phyloP scores from a whole-genome alignment of 2,329 filamentous ascomycete genomes.

The Verticillium nubilum region DNA sequence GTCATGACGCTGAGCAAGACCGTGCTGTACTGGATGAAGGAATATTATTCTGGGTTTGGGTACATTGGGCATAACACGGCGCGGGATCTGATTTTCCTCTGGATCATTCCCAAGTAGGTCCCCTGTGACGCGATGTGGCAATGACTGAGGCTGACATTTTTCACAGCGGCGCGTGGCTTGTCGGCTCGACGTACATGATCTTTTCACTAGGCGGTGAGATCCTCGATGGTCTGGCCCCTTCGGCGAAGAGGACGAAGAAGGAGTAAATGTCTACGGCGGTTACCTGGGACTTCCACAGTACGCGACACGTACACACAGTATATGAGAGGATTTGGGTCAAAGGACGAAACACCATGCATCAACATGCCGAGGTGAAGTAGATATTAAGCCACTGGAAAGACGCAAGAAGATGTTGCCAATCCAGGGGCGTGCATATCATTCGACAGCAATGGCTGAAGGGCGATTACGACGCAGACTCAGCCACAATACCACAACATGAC shows the following conservation, averaged over 20 bases:
- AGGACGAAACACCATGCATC: too few species aligned
- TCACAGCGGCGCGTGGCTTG: conserved; percentile 47
- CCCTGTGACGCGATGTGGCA: neutral
- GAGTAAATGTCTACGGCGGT: conserved; percentile 27
- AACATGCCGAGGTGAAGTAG: too few species aligned
- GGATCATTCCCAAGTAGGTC: conserved; percentile 55
- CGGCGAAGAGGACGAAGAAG: conserved; percentile 30
- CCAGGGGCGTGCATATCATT: too few species aligned
- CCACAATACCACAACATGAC: too few species aligned
- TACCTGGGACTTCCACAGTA: neutral
- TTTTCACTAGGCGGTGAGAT: conserved; percentile 43
- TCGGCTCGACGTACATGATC: conserved; percentile 47
- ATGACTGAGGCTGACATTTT: neutral
- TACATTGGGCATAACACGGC: conserved; percentile 52
- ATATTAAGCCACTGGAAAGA: too few species aligned
- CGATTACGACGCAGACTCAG: too few species aligned
- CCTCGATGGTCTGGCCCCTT: conserved; percentile 35
- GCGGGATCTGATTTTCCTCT: conserved; percentile 40
- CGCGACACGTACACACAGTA: neutral
- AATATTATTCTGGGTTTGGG: conserved; percentile 49
- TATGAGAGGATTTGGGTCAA: too few species aligned
- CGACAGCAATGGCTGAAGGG: too few species aligned
- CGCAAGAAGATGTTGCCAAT: too few species aligned
- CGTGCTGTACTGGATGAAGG: conserved; percentile 53
- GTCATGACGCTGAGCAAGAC: conserved; percentile 61